Base-by-base conservation (phyloP, 176 grass and related monocot genomes). In the Oryza officinalis region DNA sequence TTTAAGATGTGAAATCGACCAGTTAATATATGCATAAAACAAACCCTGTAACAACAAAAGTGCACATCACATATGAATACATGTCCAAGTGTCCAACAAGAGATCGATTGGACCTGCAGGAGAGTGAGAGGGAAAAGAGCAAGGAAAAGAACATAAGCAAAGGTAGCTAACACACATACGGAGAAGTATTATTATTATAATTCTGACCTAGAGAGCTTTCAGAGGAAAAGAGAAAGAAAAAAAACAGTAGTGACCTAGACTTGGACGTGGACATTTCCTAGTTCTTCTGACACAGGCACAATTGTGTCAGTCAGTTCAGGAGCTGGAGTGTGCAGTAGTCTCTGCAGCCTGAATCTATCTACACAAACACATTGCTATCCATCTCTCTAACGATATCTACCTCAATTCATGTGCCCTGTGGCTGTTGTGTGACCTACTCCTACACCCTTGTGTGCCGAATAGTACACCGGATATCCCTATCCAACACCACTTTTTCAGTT, bases 191-290 rank as follows among this genome's bases (percentile, higher is more conserved):
- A 90, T 38, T 38, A 38, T 65, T 83, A 83, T 87, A 87, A 90
- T 83, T 45, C 66, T 44, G 83, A 85, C 65, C 65, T 33, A 74
- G 87, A 88, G 31, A 81, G 83, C 65, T 86, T 83, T 79, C 78
- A 72, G 27, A 59, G 25, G 2, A 73, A 28, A 44, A 46, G 20
- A 47, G n/a, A 27, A 65, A 50, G 13, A 27, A 38, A 22, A 41
- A 28, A 72, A 22, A 0, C 10, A 47, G 75, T 11, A 40, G n/a
- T 72, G 72, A 77, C 41, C 63, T 78, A 11, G 75, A 64, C 41
- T 57, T 64, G 30, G 89, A 91, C 31, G 70, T 91, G 85, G 89
- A 91, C 85, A 84, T 80, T 80, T 84, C 89, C 80, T 84, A 76
- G 89, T 84, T 84, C 84, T 65, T 87, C 84, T 90, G 89, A 87